Base-by-base conservation (phyloP, 225 moss, liverwort and hornwort species). In the Physcomitrellopsis africana region DNA sequence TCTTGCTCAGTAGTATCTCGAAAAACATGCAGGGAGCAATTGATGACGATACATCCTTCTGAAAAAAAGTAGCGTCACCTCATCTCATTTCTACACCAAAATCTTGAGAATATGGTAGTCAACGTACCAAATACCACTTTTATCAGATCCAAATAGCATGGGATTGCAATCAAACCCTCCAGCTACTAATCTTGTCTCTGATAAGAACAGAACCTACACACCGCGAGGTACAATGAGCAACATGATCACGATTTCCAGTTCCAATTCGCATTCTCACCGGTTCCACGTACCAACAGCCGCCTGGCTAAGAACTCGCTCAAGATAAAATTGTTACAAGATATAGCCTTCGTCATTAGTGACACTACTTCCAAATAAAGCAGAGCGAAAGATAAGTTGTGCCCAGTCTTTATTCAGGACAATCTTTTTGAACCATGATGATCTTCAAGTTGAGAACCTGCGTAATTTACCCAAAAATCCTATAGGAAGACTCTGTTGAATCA, bases 141-240 rank as follows among this genome's bases (percentile, higher is more conserved):
- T 81, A 53, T 97, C 91, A 46, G 81, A 69, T 82, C 89, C 93
- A 80, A 99, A 99, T 48, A 99, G 89, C 93, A 99, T 95, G 15
- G 99, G 99, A 76, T 99, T 99, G 84, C 99, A 93, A 82, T 99
- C 92, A 72, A 91, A 99, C 24, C 99, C 99, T 79, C 87, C 99
- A 77, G 93, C 95, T 55, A 95, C 95, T 58, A 99, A 81, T 83
- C 77, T 86, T 29, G 95, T 99, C 75, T 99, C 99, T 67, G 99
- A 99, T 45, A 99, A 83, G 51, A 95, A 99, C 67, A 99, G 75
- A 69, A 99, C 90, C 97, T 97, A 89, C 83, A 76, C 41, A 77
- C 59, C 51, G 70, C 64, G 11, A 41, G 48, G 59, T 41, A 41
- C 22, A 27, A 41, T 68, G 10, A 74, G 11, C 60, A 17, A 44